These are phyloP conservation scores for Entomortierella beljakovae DNA, from an alignment of 192 early-diverging fungal genomes.

Conservation along the genomic window DNA sequence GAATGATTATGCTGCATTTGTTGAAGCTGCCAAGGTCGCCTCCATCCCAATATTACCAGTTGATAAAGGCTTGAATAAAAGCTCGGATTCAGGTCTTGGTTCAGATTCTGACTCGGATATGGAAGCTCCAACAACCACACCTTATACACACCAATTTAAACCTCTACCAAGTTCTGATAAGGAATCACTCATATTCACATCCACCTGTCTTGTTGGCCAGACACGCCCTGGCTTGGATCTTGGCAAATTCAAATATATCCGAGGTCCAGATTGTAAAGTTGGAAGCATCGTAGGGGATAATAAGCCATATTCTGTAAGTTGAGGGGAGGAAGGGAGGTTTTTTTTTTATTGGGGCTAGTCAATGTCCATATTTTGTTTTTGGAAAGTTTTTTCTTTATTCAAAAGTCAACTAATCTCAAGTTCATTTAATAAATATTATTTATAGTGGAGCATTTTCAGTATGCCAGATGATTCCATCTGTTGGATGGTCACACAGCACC, in stretches of 20 bases:
- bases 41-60: not conserved
- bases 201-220: conserved; percentile 32
- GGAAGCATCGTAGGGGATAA: conserved; percentile 34
- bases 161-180: conserved; percentile 18
- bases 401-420: no score
- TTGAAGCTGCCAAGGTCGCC: not conserved
- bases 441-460: conserved; percentile 38
- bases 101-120: not conserved
- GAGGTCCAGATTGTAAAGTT: conserved; percentile 27
- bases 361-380: no score
- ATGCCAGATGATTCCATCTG: conserved; percentile 42
- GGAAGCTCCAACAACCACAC: not conserved
- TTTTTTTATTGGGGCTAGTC: not conserved
- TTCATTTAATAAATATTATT: no score
- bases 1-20: conserved; percentile 1
- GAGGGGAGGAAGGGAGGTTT: not conserved
- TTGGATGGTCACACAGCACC: conserved; percentile 40
- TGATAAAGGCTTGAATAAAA: not conserved
- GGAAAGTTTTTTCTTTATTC: no score
- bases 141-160: not conserved
- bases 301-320: conserved; percentile 31
- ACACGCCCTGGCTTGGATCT: conserved; percentile 15
- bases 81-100: not conserved
- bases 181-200: conserved; percentile 21
- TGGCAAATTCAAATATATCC: conserved; percentile 10